phyloP scores from a whole-genome alignment of 768 basidiomycete species.

The Collybia nuda region DNA sequence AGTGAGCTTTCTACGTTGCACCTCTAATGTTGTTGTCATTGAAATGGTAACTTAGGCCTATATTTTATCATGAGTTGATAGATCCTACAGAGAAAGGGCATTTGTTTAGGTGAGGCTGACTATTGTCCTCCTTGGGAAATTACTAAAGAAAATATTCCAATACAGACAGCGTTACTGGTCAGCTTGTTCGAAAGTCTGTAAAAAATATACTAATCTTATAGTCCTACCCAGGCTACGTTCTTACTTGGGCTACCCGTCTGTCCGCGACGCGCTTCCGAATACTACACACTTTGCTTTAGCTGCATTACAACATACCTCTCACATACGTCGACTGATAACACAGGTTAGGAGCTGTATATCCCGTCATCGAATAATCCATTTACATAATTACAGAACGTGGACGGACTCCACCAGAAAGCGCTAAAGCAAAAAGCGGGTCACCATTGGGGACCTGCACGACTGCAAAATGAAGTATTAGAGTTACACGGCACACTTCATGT shows the following conservation, averaged over 20 bases:
- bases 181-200: conserved; percentile 15
- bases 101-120: conserved; percentile 58
- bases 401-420: conserved; percentile 89
- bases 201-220: neutral
- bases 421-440: conserved; percentile 32
- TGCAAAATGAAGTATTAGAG: conserved; percentile 59
- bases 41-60: conserved; percentile 41
- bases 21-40: neutral
- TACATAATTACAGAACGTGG: conserved; percentile 62
- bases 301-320: conserved; percentile 70
- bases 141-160: too few relatives aligned
- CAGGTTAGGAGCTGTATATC: conserved; percentile 43
- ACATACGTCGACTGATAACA: conserved; percentile 70
- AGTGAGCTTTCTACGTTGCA: conserved; percentile 40
- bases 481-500: conserved; percentile 90
- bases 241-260: conserved; percentile 84
- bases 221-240: conserved; percentile 56
- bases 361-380: conserved; percentile 13
- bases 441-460: conserved; percentile 35
- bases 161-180: conserved; percentile 83
- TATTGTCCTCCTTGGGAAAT: too few relatives aligned
- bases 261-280: conserved; percentile 82
- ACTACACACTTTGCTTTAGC: conserved; percentile 87
- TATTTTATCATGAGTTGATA: conserved; percentile 82
- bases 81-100: conserved; percentile 69